phyloP scores from a whole-genome alignment of 768 basidiomycete genomes.

The Psilocybe azurescens region DNA sequence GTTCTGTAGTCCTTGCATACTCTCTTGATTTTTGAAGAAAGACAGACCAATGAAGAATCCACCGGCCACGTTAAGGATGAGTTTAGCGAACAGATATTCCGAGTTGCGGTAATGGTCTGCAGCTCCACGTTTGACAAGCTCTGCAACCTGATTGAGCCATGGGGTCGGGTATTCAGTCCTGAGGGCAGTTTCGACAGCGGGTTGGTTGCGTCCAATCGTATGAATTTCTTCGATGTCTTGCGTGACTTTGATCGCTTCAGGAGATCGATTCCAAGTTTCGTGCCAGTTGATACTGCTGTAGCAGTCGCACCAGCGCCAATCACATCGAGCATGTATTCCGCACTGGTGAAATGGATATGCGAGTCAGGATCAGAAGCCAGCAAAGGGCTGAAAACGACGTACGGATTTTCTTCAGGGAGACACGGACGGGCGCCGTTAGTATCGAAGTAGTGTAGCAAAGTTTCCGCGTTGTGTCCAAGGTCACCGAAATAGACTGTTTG shows the following conservation, averaged over 20 bases:
- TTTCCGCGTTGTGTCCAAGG: slow-evolving; percentile 64
- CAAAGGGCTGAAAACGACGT: slow-evolving; percentile 14
- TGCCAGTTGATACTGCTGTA: slow-evolving; percentile 59
- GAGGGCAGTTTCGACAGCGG: slow-evolving; percentile 39
- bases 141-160: slow-evolving; percentile 51
- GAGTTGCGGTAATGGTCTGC: slow-evolving; percentile 57
- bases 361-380: background rate
- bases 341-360: slow-evolving; percentile 34
- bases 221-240: slow-evolving; percentile 51
- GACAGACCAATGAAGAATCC: slow-evolving; percentile 66
- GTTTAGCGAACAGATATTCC: slow-evolving; percentile 61
- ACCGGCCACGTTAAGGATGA: slow-evolving; percentile 53
- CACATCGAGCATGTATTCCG: slow-evolving; percentile 48
- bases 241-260: slow-evolving; percentile 40
- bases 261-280: slow-evolving; percentile 54
- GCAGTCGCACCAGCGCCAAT: slow-evolving; percentile 61
- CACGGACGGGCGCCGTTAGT: slow-evolving; percentile 67
- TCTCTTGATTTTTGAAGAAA: slow-evolving; percentile 56
- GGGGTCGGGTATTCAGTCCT: slow-evolving; percentile 55
- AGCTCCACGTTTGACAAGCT: slow-evolving; percentile 48
- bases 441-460: slow-evolving; percentile 76
- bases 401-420: slow-evolving; percentile 74
- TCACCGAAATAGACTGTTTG: slow-evolving; percentile 76
- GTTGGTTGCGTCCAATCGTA: slow-evolving; percentile 46
- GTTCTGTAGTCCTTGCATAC: slow-evolving; percentile 62